Conservation (phyloP, 1,284 basidiomycete species). For the Sporisorium reilianum region DNA sequence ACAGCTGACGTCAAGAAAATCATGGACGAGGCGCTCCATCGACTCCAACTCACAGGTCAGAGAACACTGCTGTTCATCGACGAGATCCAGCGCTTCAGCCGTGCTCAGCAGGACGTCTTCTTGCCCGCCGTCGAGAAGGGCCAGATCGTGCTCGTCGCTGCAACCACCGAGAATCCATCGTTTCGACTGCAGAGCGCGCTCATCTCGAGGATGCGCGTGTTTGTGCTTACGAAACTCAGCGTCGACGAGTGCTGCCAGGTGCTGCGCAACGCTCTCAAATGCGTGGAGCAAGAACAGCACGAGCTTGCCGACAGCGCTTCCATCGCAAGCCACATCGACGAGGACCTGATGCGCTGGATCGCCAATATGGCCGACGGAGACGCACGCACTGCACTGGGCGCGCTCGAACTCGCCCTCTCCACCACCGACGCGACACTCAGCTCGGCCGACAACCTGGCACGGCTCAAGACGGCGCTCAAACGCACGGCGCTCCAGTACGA, state of each 20-base stretch:
- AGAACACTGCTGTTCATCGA: constrained; percentile 83
- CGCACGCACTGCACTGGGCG: constrained; percentile 57
- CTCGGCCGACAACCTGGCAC: constrained; percentile 24
- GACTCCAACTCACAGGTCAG: constrained; percentile 78
- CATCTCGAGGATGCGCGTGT: constrained; percentile 80
- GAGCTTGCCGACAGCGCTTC: background rate
- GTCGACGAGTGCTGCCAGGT: constrained; percentile 55
- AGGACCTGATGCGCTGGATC: constrained; percentile 59
- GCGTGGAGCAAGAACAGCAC: constrained; percentile 26
- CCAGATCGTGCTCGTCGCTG: constrained; percentile 77
- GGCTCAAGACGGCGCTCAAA: constrained; percentile 52
- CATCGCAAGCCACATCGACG: constrained; percentile 62
- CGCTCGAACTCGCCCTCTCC: constrained; percentile 61
- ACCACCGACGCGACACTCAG: constrained; percentile 38
- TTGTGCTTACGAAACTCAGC: constrained; percentile 61
- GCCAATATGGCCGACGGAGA: constrained; percentile 65
- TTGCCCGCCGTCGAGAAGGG: constrained; percentile 50
- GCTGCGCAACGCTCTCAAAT: constrained; percentile 41
- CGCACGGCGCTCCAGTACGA: constrained; percentile 63
- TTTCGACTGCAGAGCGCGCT: constrained; percentile 79
- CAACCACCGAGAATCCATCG: constrained; percentile 92
- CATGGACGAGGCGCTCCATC: constrained; percentile 83
- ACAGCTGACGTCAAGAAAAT: constrained; percentile 82
- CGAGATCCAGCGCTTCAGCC: constrained; percentile 86
- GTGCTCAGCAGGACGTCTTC: constrained; percentile 78